Conservation (phyloP, 139 green algal genomes). For the Nannochloris sp. region DNA sequence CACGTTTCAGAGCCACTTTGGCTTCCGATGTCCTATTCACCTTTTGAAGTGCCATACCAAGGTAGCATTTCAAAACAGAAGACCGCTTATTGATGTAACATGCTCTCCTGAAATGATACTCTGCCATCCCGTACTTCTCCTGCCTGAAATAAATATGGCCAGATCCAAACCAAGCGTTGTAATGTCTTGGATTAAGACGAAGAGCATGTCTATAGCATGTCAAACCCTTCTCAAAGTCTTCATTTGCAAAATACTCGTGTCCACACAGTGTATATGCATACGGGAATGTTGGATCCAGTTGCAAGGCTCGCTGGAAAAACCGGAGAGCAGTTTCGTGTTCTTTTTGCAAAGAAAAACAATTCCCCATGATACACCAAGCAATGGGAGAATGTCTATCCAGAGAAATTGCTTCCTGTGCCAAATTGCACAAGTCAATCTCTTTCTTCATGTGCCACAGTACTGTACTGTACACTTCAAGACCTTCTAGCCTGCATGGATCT, state of each 20-base stretch:
- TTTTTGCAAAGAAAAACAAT: conserved; percentile 86
- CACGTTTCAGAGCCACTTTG: conserved; percentile 55
- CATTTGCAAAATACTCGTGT: conserved; percentile 86
- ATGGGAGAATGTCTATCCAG: conserved; percentile 74
- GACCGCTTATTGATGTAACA: conserved; percentile 63
- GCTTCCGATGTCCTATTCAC: conserved; percentile 57
- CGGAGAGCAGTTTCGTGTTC: conserved; percentile 82
- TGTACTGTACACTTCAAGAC: conserved; percentile 84
- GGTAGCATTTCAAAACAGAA: conserved; percentile 84
- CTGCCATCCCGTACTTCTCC: conserved; percentile 84
- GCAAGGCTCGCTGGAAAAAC: conserved; percentile 78
- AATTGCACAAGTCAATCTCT: conserved; percentile 74
- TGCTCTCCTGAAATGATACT: conserved; percentile 77
- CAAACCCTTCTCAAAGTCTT: conserved; percentile 82
- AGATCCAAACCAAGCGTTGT: conserved; percentile 96
- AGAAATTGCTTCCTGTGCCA: conserved; percentile 70
- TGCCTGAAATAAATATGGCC: conserved; percentile 85
- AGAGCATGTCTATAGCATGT: conserved; percentile 78
- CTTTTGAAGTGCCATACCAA: conserved; percentile 74
- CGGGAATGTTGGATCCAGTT: conserved; percentile 68
- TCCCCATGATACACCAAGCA: conserved; percentile 85
- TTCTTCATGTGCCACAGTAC: conserved; percentile 91
- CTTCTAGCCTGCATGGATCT: conserved; percentile 55
- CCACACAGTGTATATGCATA: conserved; percentile 87
- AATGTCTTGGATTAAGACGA: conserved; percentile 77